Base-by-base conservation (phyloP, 768 basidiomycete species). In the Xerocomellus dryophilus region DNA sequence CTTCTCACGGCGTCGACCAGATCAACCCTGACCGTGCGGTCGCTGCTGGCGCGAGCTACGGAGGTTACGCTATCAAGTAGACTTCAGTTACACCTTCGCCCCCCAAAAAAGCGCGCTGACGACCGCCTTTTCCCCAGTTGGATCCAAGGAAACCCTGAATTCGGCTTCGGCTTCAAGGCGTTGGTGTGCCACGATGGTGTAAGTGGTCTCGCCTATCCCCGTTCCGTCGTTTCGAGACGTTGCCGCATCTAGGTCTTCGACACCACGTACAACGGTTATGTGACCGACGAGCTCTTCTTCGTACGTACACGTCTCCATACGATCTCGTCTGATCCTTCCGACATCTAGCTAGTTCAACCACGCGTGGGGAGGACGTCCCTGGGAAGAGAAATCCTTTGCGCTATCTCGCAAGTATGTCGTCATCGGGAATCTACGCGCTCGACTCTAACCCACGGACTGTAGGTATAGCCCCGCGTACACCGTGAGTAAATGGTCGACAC, bases 61-160 rank as follows among this genome's bases (percentile, higher is more conserved):
- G 92, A 35, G 93, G 92, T 54, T 93, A 89, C 69, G 89, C 91
- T 14, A 86, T 93, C 74, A 92, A 93, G 90, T 91, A 63, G 17
- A 79, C 52, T 5, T 23, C 31, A 27, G n/a, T 44, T 27, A 14
- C 20, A 10, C 43, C 43, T 46, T 25, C 27, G 21, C 21, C 15
- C 21, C 15, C 39, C 43, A 20, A 8, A 7, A 40, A 40, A 12
- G 9, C n/a, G 7, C n/a, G 53, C 40, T 60, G 35, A 61, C 36
- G 38, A 43, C 20, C 34, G 9, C 21, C 41, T 36, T 29, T 35
- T 47, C 51, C 48, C 27, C 43, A 96, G 93, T 69, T 97, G 92
- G 92, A 94, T 97, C 50, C 90, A 96, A 72, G 92, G 93, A 0
- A 91, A 97, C 66, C 90, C 90, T 10, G 93, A 96, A 61, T 91